Evolutionary conservation across 2,329 filamentous ascomycete species (phyloP), one percentile per base, ranked within the genome.

Genomic region (Aquanectria penicillioides): DNA sequence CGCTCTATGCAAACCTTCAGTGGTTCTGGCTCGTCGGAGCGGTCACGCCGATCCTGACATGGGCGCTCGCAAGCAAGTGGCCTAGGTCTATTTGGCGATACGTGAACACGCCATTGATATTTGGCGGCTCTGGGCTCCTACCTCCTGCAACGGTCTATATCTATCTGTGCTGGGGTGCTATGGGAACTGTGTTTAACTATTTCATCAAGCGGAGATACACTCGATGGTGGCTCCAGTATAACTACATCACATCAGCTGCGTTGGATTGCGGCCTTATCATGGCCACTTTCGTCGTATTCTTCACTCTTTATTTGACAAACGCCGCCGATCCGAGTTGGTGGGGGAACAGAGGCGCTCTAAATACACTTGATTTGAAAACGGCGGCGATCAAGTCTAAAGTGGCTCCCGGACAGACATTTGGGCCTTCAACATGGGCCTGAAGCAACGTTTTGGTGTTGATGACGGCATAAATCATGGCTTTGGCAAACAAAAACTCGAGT

Each of bases 381-480:
- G 1, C 15, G 41, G 41, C 41, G 13, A 22, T 46, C 8, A 25
- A 46, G 8, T 29, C 29, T 15, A 46, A 15, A 29, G 10, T 46
- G 15, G 41, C 41, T 46, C 26, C 29, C 26, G 41, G 41, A 15
- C 17, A 13, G 20, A 46, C 41, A 46, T 46, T 46, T 46, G 41
- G 41, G 29, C 41, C 41, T 4, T 22, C 17, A n/a, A 13, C 26
- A 25, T 46, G 41, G 41, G n/a, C n/a, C n/a, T n/a, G n/a, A n/a
- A n/a, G n/a, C n/a, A n/a, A n/a, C n/a, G n/a, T n/a, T n/a, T n/a
- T n/a, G n/a, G n/a, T n/a, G n/a, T n/a, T n/a, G n/a, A n/a, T n/a
- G n/a, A n/a, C n/a, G n/a, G n/a, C n/a, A n/a, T n/a, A n/a, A n/a
- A n/a, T n/a, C n/a, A n/a, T n/a, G n/a, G n/a, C n/a, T n/a, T n/a